Evolutionary conservation across 1,139 yeast genomes (phyloP).

Genomic region (Eremothecium sinecaudum): DNA sequence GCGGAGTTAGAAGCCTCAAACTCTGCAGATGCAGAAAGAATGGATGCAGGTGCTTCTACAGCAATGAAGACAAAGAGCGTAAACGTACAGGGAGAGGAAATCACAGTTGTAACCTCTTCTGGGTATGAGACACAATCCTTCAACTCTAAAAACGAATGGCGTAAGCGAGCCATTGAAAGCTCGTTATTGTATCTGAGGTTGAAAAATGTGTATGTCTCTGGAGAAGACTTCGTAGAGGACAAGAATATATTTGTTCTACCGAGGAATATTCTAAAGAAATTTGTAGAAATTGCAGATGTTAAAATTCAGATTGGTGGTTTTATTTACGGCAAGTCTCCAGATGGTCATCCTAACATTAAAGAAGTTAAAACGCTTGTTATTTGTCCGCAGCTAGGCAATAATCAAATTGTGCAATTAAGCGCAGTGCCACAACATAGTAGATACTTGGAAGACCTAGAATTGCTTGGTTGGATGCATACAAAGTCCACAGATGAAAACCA

Average conservation of each 20-base stretch:
- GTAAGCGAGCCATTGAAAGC: constrained; percentile 75
- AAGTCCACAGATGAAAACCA: constrained; percentile 53
- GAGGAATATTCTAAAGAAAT: constrained; percentile 64
- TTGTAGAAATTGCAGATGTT: constrained; percentile 72
- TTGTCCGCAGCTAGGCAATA: constrained; percentile 82
- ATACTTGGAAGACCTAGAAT: constrained; percentile 41
- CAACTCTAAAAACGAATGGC: constrained; percentile 85
- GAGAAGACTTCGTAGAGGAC: constrained; percentile 47
- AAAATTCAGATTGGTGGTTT: constrained; percentile 78
- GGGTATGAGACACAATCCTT: constrained; percentile 80
- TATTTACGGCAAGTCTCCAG: constrained; percentile 67
- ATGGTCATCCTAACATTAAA: constrained; percentile 59
- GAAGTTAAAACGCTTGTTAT: constrained; percentile 69
- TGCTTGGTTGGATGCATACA: constrained; percentile 78
- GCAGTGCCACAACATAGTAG: constrained; percentile 36
- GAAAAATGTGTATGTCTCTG: constrained; percentile 65
- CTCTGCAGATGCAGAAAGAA: constrained; percentile 27
- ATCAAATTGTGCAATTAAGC: constrained; percentile 58
- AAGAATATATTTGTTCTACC: constrained; percentile 69
- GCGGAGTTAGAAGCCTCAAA: constrained; percentile 64
- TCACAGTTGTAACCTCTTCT: constrained; percentile 86
- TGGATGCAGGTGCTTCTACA: constrained; percentile 36
- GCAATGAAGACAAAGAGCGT: constrained; percentile 79
- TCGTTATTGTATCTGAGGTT: constrained; percentile 64
- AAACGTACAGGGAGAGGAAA: constrained; percentile 93